phyloP scores from a whole-genome alignment of 2,329 filamentous ascomycete genomes.

The Emmonsiellopsis sp. region DNA sequence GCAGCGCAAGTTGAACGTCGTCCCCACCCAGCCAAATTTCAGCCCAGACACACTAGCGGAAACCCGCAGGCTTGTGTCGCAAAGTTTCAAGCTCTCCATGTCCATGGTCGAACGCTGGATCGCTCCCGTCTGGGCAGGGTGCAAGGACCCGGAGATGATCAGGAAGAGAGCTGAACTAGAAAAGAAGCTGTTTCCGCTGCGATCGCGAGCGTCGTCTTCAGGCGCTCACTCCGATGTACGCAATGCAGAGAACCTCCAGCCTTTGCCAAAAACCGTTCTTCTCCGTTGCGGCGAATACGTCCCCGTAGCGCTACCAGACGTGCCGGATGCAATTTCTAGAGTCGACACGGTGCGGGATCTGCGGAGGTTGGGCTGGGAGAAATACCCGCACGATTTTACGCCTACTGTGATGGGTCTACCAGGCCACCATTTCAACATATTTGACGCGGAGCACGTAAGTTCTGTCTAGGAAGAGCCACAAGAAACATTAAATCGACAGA shows the following conservation, averaged over 20 bases:
- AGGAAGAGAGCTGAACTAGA: constrained; percentile 6
- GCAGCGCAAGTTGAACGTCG: not conserved
- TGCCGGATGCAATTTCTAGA: constrained; percentile 6
- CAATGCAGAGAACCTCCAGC: not conserved
- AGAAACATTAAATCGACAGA: not conserved
- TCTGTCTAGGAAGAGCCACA: not conserved
- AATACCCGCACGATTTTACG: constrained; percentile 12
- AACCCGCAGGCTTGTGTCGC: constrained; percentile 7
- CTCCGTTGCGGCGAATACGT: constrained; percentile 13
- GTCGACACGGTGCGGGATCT: constrained; percentile 12
- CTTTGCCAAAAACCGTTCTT: constrained; percentile 9
- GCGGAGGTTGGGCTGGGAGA: constrained; percentile 14
- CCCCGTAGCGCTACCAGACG: constrained; percentile 5
- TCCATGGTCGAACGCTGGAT: constrained; percentile 10
- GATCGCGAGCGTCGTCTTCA: not conserved
- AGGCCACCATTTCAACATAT: constrained; percentile 16
- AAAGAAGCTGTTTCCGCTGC: constrained; percentile 3
- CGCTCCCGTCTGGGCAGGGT: constrained; percentile 10
- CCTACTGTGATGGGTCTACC: constrained; percentile 11
- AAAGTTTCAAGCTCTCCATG: constrained; percentile 9
- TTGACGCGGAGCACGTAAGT: constrained; percentile 13
- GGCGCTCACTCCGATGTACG: too few relatives aligned
- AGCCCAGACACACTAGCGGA: constrained; percentile 6
- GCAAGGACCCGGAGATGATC: constrained; percentile 3
- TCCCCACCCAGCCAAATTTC: constrained; percentile 7